These are phyloP conservation scores for Penicillium nordicum DNA, from an alignment of 2,329 filamentous ascomycete genomes.

Conservation along the genomic window DNA sequence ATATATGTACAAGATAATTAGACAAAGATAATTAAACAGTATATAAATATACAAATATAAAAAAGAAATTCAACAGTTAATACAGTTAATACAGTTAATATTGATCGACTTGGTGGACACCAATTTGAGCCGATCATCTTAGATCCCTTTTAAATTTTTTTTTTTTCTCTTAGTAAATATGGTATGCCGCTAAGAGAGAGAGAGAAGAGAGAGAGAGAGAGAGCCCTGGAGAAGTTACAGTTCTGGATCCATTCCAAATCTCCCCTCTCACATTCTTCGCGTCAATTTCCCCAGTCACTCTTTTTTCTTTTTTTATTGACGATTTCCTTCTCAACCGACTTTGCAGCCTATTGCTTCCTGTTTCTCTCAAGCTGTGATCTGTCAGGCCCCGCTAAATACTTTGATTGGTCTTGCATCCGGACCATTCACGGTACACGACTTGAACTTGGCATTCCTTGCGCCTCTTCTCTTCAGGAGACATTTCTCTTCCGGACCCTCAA, in stretches of 20 bases:
- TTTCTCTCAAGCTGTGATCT: background rate
- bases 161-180: constrained; percentile 3
- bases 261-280: constrained; percentile 14
- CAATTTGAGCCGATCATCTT: constrained; percentile 20
- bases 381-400: background rate
- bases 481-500: background rate
- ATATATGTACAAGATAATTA: background rate
- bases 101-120: constrained; percentile 18
- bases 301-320: background rate
- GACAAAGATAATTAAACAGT: background rate
- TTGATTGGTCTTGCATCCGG: background rate
- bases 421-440: background rate
- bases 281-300: constrained; percentile 4
- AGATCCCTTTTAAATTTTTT: constrained; percentile 15
- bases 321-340: background rate
- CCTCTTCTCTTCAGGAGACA: constrained; percentile 3
- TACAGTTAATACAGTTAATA: background rate
- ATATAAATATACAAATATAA: no score
- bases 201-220: no score
- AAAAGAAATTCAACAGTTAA: background rate
- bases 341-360: constrained; percentile 1
- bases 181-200: constrained; percentile 8
- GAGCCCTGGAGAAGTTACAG: constrained; percentile 1
- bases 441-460: background rate
- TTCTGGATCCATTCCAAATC: constrained; percentile 10